Base-by-base conservation (phyloP, 139 green algal species). In the Haematococcus lacustris region DNA sequence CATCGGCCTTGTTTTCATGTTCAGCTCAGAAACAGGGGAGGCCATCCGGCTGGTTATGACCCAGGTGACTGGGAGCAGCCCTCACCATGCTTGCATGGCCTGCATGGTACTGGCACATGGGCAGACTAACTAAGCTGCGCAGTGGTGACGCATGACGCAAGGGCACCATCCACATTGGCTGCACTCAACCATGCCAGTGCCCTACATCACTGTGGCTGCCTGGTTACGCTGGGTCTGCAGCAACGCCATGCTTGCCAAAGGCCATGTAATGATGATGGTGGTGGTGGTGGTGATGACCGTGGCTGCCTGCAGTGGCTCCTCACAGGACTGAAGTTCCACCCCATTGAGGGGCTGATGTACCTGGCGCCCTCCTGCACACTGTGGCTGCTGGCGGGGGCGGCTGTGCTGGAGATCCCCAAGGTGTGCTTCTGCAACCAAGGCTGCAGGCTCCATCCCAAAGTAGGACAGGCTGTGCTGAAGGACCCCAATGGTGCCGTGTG, bases 271-370 rank as follows among this genome's bases (percentile, higher is more conserved):
- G 43, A 9, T 28, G 43, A 53, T 53, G 43, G 43, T 53, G 43
- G 9, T 9, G 9, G 43, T 53, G 43, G 9, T 53, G 17, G 9
- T 17, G 17, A 9, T 53, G 9, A 9, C 9, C 17, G 43, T 17
- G 9, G 43, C 43, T 53, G 6, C 32, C 32, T 70, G 41, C 76
- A 85, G 72, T 83, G 87, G 61, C 84, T 97, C 67, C 83, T 97
- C 4, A 82, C 85, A 30, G 92, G 91, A 1, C 79, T 91, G 38
- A 91, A 91, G 65, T 94, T 97, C 73, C 88, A 96, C 73, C 91
- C 92, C 17, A 93, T 97, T 38, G 92, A 97, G 82, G 91, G 91
- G 0, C 71, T 97, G 33, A 93, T 96, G 91, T 85, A 85, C 69
- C 73, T 94, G n/a, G 87, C 90, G 1, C 92, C 92, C 0, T 90